Evolutionary conservation across 495 filamentous ascomycete genomes (phyloP).

Genomic region (Delitschia confertaspora): DNA sequence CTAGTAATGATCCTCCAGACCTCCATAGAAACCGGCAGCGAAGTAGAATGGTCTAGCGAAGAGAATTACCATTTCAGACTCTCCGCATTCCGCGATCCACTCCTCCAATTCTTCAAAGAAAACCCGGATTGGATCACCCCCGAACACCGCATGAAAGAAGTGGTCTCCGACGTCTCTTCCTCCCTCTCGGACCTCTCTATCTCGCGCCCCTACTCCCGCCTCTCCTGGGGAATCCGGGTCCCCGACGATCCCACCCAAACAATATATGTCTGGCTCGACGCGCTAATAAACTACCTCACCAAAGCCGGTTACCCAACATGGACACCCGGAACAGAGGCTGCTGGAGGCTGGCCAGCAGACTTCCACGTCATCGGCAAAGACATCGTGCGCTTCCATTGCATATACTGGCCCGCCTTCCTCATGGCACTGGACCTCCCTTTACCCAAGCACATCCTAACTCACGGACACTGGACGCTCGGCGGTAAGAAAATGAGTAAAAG

Average conservation of each 20-base stretch:
- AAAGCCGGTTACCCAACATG: conserved; percentile 81
- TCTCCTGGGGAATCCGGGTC: conserved; percentile 85
- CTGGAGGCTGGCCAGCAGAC: conserved; percentile 78
- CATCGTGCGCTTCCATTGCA: conserved; percentile 89
- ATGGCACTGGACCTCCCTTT: conserved; percentile 76
- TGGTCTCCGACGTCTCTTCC: conserved; percentile 57
- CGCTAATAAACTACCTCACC: conserved; percentile 87
- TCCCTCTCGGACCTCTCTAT: conserved; percentile 80
- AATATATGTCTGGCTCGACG: conserved; percentile 97
- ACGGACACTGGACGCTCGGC: conserved; percentile 92
- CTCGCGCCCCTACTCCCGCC: conserved; percentile 67
- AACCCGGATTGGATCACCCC: conserved; percentile 68
- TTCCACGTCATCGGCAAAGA: conserved; percentile 93
- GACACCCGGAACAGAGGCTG: conserved; percentile 50
- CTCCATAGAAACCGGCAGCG: conserved; percentile 77
- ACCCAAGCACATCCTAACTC: conserved; percentile 75
- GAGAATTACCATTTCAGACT: conserved; percentile 91
- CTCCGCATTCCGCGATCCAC: conserved; percentile 62
- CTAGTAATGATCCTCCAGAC: conserved; percentile 36
- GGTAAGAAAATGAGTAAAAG: conserved; percentile 92
- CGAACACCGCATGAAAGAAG: conserved; percentile 51
- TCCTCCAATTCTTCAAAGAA: conserved; percentile 68
- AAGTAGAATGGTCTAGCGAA: conserved; percentile 93
- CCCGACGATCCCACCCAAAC: conserved; percentile 79
- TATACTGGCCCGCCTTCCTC: conserved; percentile 96